phyloP scores from a whole-genome alignment of 2,329 filamentous ascomycete species.

The Westerdykella sp. region DNA sequence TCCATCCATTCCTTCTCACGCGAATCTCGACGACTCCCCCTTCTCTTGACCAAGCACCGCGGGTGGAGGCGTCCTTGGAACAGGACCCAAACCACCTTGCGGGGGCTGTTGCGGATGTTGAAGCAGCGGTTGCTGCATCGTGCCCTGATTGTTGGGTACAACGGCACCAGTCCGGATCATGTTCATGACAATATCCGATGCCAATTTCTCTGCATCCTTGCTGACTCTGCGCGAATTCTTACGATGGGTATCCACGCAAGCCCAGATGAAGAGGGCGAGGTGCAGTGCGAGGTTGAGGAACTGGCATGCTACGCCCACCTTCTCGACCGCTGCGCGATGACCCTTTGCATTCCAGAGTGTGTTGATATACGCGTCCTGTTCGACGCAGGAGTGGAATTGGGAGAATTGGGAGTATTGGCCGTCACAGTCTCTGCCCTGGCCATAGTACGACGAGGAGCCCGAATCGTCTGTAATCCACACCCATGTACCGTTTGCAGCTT shows the following conservation, averaged over 20 bases:
- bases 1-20: slow-evolving; percentile 3
- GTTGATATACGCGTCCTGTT: slow-evolving; percentile 29
- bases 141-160: slow-evolving; percentile 2
- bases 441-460: slow-evolving; percentile 5
- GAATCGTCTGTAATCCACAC: slow-evolving; percentile 15
- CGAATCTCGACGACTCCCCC: slow-evolving; percentile 11
- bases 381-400: slow-evolving; percentile 19
- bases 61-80: slow-evolving; percentile 8
- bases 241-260: slow-evolving; percentile 31
- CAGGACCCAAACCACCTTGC: slow-evolving; percentile 7
- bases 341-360: slow-evolving; percentile 19
- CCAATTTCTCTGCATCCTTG: slow-evolving; percentile 30
- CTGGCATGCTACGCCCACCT: slow-evolving; percentile 26
- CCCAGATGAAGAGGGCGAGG: slow-evolving; percentile 35
- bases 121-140: neutral
- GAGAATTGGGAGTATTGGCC: slow-evolving; percentile 6
- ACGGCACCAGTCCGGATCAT: slow-evolving; percentile 29
- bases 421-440: slow-evolving; percentile 13
- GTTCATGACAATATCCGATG: slow-evolving; percentile 28
- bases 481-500: slow-evolving; percentile 28
- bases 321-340: slow-evolving; percentile 14
- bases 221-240: slow-evolving; percentile 17
- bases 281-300: slow-evolving; percentile 27
- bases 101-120: slow-evolving; percentile 9
- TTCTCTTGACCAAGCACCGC: slow-evolving; percentile 15